Conservation (phyloP, 306 rosid genomes). For the Adenanthera pavonina region DNA sequence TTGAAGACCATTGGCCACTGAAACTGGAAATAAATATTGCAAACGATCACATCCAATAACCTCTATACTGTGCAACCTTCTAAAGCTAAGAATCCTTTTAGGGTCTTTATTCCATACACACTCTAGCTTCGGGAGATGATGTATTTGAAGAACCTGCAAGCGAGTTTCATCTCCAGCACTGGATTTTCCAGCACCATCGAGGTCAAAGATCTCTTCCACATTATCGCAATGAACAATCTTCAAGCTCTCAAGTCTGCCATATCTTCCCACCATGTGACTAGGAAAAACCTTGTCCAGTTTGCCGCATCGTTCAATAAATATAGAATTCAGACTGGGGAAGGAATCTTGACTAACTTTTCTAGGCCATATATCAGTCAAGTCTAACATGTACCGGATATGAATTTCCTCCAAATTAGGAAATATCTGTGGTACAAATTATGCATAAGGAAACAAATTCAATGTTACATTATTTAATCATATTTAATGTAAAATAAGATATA, state of each 20-base stretch:
- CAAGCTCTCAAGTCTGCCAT: background rate
- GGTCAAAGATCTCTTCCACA: slow-evolving; percentile 12
- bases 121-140: slow-evolving; percentile 31
- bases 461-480: no score
- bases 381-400: slow-evolving; percentile 9
- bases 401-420: slow-evolving; percentile 30
- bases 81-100: background rate
- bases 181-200: background rate
- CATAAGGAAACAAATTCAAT: no score
- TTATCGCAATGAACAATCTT: slow-evolving; percentile 26
- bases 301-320: slow-evolving; percentile 26
- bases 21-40: background rate
- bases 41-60: background rate
- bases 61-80: background rate
- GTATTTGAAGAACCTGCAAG: slow-evolving; percentile 14
- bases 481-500: no score
- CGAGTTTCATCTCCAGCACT: background rate
- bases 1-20: background rate
- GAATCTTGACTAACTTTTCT: background rate
- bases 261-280: background rate
- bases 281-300: slow-evolving; percentile 18
- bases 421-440: no score
- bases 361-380: slow-evolving; percentile 28
- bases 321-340: background rate
- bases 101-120: slow-evolving; percentile 8